phyloP scores from a whole-genome alignment of 257 asterid genomes.

The Rhazya stricta region DNA sequence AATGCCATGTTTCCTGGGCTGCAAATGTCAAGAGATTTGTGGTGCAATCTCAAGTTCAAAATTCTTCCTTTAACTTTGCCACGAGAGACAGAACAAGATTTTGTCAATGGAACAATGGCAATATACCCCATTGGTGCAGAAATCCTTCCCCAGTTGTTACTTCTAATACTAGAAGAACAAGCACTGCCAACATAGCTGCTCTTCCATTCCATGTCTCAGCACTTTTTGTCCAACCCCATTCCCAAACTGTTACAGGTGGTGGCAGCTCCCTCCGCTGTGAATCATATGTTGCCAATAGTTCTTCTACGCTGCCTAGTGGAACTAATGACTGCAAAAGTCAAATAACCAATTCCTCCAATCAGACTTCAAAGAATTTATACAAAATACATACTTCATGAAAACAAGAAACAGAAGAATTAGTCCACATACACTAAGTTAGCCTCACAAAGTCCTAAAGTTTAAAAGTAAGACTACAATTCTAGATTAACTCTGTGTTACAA shows the following conservation, averaged over 20 bases:
- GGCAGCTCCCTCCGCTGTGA: constrained; percentile 96
- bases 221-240: constrained; percentile 99
- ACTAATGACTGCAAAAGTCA: constrained; percentile 70
- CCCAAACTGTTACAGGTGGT: constrained; percentile 87
- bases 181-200: constrained; percentile 96
- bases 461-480: too few relatives aligned
- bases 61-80: background rate
- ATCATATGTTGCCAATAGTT: constrained; percentile 88
- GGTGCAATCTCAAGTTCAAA: background rate
- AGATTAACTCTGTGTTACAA: too few relatives aligned
- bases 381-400: background rate
- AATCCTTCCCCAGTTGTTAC: constrained; percentile 95
- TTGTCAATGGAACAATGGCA: constrained; percentile 58
- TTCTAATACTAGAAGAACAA: constrained; percentile 72
- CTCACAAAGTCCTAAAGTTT: too few relatives aligned
- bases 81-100: background rate
- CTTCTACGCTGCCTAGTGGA: constrained; percentile 98
- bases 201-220: constrained; percentile 99
- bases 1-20: background rate
- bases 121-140: constrained; percentile 89
- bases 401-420: background rate
- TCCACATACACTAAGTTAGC: too few relatives aligned
- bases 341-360: background rate
- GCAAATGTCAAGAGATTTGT: background rate
- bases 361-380: background rate